Evolutionary conservation across 345 rosid species (phyloP), one percentile per base, ranked within the genome.

Genomic region (Pelargonium nanum): DNA sequence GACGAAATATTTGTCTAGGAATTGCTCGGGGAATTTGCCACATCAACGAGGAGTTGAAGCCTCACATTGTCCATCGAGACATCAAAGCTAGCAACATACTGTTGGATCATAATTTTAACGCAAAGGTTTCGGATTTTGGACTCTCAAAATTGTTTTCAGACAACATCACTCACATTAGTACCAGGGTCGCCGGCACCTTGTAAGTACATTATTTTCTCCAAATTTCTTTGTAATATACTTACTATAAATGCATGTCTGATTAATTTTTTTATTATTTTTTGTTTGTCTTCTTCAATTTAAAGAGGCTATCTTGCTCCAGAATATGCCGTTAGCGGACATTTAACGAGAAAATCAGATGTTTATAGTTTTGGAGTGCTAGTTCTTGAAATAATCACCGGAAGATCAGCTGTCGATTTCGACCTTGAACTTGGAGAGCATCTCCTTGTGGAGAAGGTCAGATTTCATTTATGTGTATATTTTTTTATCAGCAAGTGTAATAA

Each of bases 81-180:
- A 9, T 28, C 32, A 28, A 28, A 28, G 32, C 32, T 28, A 28
- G 32, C 32, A 28, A 28, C 32, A 28, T 60, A 74, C 82, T 30
- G 57, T 85, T 85, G 26, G 87, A 82, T 65, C 45, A 56, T 16
- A 63, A 78, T 56, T 74, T 80, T 19, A 61, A 32, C 1, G 81
- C 91, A 19, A 85, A 85, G 56, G 80, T 85, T 53, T 73, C 87
- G 2, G 91, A 85, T 77, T 85, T 85, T n/a, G 87, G 91, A 28
- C 85, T 82, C 22, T 75, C 77, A 3, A 82, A 70, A 59, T 16
- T 80, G 3, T 57, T 80, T 1, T 63, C 77, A 15, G 81, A 70
- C 15, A 57, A 63, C 56, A 61, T 7, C 17, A 78, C 85, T 59
- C 81, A 82, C 61, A 55, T 85, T 25, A 82, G 81, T 68, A 85